phyloP scores from a whole-genome alignment of 2,329 filamentous ascomycete genomes.

The Trichoderma arundinaceum region DNA sequence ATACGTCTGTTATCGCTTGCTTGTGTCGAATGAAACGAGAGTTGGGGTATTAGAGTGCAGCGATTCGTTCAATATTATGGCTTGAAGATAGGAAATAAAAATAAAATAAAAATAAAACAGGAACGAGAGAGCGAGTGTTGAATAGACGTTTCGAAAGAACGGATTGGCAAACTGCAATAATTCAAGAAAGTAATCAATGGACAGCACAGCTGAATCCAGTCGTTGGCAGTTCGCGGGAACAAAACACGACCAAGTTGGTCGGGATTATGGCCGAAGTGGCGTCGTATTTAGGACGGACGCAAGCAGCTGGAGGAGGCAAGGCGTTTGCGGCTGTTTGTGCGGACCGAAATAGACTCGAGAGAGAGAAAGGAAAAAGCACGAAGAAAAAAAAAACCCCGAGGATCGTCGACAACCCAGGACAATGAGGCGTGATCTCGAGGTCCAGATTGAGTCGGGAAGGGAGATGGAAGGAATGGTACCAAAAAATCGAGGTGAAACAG shows the following conservation, averaged over 20 bases:
- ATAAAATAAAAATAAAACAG: conserved; percentile 34
- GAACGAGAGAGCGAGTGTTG: conserved; percentile 19
- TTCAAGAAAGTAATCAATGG: conserved; percentile 40
- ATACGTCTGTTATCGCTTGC: conserved; percentile 2
- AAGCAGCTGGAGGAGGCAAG: conserved; percentile 13
- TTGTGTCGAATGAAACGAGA: not conserved
- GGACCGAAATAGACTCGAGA: conserved; percentile 18
- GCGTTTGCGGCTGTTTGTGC: conserved; percentile 20
- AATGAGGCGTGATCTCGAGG: conserved; percentile 30
- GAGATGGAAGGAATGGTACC: conserved; percentile 39
- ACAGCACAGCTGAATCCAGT: conserved; percentile 62
- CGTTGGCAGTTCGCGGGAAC: conserved; percentile 34
- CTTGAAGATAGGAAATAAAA: conserved; percentile 33
- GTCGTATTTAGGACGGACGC: conserved; percentile 22
- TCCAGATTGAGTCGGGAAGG: conserved; percentile 34
- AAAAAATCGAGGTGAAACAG: conserved; percentile 41
- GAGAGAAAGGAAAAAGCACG: conserved; percentile 5
- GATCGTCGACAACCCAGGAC: conserved; percentile 33
- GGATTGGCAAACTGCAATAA: conserved; percentile 34
- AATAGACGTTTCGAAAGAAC: conserved; percentile 35
- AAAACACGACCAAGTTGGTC: conserved; percentile 34
- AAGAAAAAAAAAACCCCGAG: conserved; percentile 3
- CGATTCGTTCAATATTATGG: conserved; percentile 4
- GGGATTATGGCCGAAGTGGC: conserved; percentile 24
- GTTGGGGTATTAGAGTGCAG: conserved; percentile 12